Evolutionary conservation across 2,329 filamentous ascomycete species (phyloP), one percentile per base, ranked within the genome.

Genomic region (Verticillium isaacii): DNA sequence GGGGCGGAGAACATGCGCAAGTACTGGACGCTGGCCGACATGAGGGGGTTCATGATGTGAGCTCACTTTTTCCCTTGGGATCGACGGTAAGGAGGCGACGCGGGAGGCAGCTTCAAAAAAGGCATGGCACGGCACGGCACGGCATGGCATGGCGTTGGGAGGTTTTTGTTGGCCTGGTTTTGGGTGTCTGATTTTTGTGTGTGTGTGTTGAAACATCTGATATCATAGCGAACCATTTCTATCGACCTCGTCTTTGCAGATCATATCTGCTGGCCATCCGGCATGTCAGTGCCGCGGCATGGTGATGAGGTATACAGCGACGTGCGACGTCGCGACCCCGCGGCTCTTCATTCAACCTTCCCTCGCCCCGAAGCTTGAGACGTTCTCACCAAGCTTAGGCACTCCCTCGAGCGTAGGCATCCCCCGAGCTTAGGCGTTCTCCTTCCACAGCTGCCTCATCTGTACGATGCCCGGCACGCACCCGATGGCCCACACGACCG

Each of bases 1-100:
- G 85, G 89, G 2, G 92, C 92, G 55, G 90, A 95, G 74, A 96
- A 94, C 72, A 96, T 97, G 93, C 82, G 91, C 67, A 86, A 81
- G 74, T 93, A 90, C 74, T 97, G 91, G 91, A 89, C 81, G 0
- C 67, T 87, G 63, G 86, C 91, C 56, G 93, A 97, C 80, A 88
- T 97, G 74, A 79, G 75, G 72, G 75, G 77, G 59, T 82, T 95
- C 77, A 87, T 85, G 1, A 91, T 93, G 78, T 93, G 72, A 75
- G 29, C 29, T 6, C 29, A 1, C 5, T 29, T 29, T 29, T 29
- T 1, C 5, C 29, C 29, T 29, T 6, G 29, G 29, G 5, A 4
- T 4, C 5, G 5, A 6, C 5, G 29, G 29, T 29, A 6, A 29
- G 29, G 5, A 25, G 25, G 34, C 23, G 23, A 23, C 34, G 34